phyloP scores from a whole-genome alignment of 2,329 filamentous ascomycete genomes.

The Colletotrichum agaves region DNA sequence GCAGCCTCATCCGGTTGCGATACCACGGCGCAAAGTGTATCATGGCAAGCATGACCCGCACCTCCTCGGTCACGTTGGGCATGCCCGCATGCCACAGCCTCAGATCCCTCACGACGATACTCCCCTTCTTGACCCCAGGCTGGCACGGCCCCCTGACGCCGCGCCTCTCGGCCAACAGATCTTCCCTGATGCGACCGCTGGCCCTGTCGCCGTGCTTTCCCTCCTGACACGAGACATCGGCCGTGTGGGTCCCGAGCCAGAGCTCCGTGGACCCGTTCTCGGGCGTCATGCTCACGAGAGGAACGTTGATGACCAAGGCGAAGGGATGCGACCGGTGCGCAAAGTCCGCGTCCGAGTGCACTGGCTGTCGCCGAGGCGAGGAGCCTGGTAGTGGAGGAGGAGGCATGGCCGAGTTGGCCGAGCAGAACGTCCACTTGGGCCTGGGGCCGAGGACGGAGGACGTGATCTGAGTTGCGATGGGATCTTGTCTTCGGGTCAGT shows the following conservation, averaged over 20 bases:
- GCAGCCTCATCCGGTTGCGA: conserved; percentile 65
- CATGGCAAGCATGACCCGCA: conserved; percentile 69
- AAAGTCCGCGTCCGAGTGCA: conserved; percentile 71
- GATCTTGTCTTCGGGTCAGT: conserved; percentile 49
- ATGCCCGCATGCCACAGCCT: conserved; percentile 73
- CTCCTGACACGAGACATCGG: conserved; percentile 54
- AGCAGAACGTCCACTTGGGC: conserved; percentile 68
- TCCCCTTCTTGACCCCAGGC: conserved; percentile 63
- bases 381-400: conserved; percentile 55
- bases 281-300: conserved; percentile 59
- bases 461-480: conserved; percentile 65
- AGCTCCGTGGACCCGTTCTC: conserved; percentile 67
- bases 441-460: conserved; percentile 64
- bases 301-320: conserved; percentile 65
- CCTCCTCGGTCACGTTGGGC: conserved; percentile 63
- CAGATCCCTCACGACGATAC: conserved; percentile 67
- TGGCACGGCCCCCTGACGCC: conserved; percentile 57
- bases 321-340: conserved; percentile 64
- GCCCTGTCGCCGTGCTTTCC: conserved; percentile 62
- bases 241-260: conserved; percentile 66
- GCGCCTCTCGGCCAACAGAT: conserved; percentile 51
- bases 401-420: conserved; percentile 67
- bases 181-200: conserved; percentile 59
- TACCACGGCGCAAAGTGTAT: conserved; percentile 70
- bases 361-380: conserved; percentile 59